Evolutionary conservation across 2,329 filamentous ascomycete genomes (phyloP), one percentile per base, ranked within the genome.

Genomic region (Sporothrix brunneoviolacea): DNA sequence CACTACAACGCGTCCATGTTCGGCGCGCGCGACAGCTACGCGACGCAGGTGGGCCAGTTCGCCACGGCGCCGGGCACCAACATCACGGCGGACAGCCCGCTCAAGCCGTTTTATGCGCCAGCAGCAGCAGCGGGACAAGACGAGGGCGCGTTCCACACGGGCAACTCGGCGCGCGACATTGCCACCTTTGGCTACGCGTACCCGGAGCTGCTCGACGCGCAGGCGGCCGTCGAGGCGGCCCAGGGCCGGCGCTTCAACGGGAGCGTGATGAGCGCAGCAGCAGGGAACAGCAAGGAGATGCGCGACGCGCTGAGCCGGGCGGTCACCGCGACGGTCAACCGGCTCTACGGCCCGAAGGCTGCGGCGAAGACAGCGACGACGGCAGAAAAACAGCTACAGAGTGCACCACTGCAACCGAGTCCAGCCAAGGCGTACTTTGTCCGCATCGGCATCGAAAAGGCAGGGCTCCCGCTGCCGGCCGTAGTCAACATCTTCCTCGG

Each of bases 51-150:
- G 22, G 63, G 62, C 21, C 60, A 58, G 44, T 78, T 63, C 58
- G 66, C 64, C 28, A 71, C 70, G 9, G 63, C 66, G 0, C 45
- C 53, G 4, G 66, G 68, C n/a, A 66, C 68, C 12, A 59, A 49
- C 22, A 68, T 76, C 48, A 67, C 65, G 1, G 64, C 67, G 19
- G 58, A 64, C 35, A 71, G 68, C 15, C 67, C 69, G 3, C 65
- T 77, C 4, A 64, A 68, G 51, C 74, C 74, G 4, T 79, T 79
- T 59, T 73, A 68, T 59, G 44, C 47, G 19, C 62, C 64, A 41
- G 55, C 57, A 28, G 24, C 64, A 41, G 55, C 57, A 28, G 24
- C 24, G 6, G 10, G 10, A 28, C 10, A 28, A 6, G 24, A 28
- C 28, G 60, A 62, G 36, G 65, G 65, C 13, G 55, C 55, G 12